Percentiles rank a stretch among this genome's conserved stretches.
Conservation (phyloP, 805 yeast species). For the Lachancea dasiensis region DNA sequence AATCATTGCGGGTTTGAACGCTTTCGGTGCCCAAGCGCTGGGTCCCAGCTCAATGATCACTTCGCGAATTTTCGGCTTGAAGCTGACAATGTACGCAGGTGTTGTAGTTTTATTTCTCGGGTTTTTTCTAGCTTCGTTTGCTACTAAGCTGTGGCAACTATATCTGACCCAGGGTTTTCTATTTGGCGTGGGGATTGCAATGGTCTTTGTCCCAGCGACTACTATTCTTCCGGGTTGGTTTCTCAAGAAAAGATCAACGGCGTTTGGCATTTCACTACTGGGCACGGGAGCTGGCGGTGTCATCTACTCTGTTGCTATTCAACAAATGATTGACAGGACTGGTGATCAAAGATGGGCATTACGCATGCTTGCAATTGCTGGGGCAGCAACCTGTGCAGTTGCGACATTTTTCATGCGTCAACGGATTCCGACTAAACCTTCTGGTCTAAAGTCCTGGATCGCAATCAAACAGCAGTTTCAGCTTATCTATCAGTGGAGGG, state of each 20-base stretch:
- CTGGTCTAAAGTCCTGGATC: slow-evolving; percentile 25
- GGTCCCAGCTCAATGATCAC: slow-evolving; percentile 51
- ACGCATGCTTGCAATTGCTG: slow-evolving; percentile 39
- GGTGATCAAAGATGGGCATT: slow-evolving; percentile 45
- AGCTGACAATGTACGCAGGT: slow-evolving; percentile 45
- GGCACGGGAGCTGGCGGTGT: slow-evolving; percentile 55
- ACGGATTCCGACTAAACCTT: slow-evolving; percentile 34
- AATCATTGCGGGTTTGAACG: slow-evolving; percentile 60
- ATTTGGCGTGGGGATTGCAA: slow-evolving; percentile 46
- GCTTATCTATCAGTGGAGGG: slow-evolving; percentile 33
- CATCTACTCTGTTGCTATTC: slow-evolving; percentile 36
- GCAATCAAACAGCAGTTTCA: slow-evolving; percentile 27
- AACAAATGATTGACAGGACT: slow-evolving; percentile 37
- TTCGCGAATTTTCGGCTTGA: slow-evolving; percentile 46
- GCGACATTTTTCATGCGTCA: slow-evolving; percentile 42
- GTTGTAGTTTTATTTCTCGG: slow-evolving; percentile 46
- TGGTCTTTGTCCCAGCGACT: slow-evolving; percentile 53
- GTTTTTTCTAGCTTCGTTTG: slow-evolving; percentile 52
- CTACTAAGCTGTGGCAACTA: slow-evolving; percentile 57
- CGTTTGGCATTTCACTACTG: slow-evolving; percentile 43
- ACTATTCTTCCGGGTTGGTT: slow-evolving; percentile 68
- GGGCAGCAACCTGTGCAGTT: slow-evolving; percentile 34
- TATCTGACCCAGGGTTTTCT: slow-evolving; percentile 64
- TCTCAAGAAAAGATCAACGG: slow-evolving; percentile 51
- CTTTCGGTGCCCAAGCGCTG: slow-evolving; percentile 47